A percentile compares a stretch with the other conserved stretches of the same genome.
Evolutionary conservation across 352 stramenopile species (phyloP).

Genomic region (Globisporangium paroecandrum): DNA sequence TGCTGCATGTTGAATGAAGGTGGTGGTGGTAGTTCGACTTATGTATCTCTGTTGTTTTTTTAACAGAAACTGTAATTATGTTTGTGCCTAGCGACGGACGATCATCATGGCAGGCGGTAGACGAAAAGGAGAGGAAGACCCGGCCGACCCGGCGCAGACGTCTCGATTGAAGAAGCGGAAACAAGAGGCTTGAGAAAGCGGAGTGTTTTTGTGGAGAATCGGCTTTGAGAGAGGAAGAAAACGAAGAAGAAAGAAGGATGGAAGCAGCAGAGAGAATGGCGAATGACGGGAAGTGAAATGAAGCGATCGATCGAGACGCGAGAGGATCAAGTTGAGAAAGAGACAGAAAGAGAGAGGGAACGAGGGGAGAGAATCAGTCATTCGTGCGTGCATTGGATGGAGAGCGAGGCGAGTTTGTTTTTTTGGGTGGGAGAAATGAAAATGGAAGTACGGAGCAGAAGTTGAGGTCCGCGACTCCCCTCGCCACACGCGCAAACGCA

Average conservation of each 20-base stretch:
- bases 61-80: slow-evolving; percentile 92
- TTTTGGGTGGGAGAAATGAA: slow-evolving; percentile 11
- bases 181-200: slow-evolving; percentile 46
- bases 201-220: not conserved
- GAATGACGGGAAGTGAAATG: slow-evolving; percentile 4
- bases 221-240: not conserved
- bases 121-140: slow-evolving; percentile 70
- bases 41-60: slow-evolving; percentile 84
- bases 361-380: slow-evolving; percentile 13
- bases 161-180: slow-evolving; percentile 76
- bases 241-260: slow-evolving; percentile 4
- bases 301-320: not conserved
- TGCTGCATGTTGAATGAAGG: slow-evolving; percentile 30
- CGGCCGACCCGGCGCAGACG: slow-evolving; percentile 28
- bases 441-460: slow-evolving; percentile 10
- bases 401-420: slow-evolving; percentile 8
- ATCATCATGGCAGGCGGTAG: slow-evolving; percentile 41
- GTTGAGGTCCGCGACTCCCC: slow-evolving; percentile 3
- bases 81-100: slow-evolving; percentile 84
- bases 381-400: slow-evolving; percentile 13
- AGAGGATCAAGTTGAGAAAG: slow-evolving; percentile 17
- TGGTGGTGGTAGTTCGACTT: slow-evolving; percentile 72
- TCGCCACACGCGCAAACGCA: not conserved
- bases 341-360: slow-evolving; percentile 17
- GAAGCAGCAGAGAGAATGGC: slow-evolving; percentile 17